Evolutionary conservation across 306 rosid species (phyloP).

Genomic region (Lablab purpureus): DNA sequence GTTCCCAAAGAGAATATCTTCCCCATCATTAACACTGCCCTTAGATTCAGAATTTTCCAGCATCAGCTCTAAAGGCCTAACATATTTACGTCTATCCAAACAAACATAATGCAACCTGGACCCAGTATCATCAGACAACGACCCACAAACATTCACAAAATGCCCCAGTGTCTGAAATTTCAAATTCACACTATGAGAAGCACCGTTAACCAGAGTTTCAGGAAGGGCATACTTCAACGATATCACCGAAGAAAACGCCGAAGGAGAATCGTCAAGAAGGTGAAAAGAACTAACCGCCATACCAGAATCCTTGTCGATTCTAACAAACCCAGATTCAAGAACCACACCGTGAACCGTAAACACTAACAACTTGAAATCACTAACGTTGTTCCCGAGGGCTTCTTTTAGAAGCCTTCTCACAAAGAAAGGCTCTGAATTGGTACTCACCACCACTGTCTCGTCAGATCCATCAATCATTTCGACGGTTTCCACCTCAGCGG

Average conservation of each 20-base stretch:
- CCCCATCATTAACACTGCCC: conserved; percentile 27
- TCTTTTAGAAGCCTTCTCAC: conserved; percentile 63
- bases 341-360: conserved; percentile 70
- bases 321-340: conserved; percentile 78
- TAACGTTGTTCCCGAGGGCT: conserved; percentile 50
- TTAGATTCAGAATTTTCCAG: conserved; percentile 50
- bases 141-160: conserved; percentile 68
- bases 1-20: conserved; percentile 26
- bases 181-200: conserved; percentile 51
- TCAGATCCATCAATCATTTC: conserved; percentile 55
- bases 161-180: conserved; percentile 71
- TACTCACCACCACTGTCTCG: conserved; percentile 34
- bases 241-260: conserved; percentile 44
- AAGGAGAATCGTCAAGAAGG: conserved; percentile 56
- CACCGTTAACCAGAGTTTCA: conserved; percentile 53
- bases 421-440: conserved; percentile 54
- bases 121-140: conserved; percentile 53
- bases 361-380: conserved; percentile 57
- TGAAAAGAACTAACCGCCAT: conserved; percentile 36
- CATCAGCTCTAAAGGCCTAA: conserved; percentile 47
- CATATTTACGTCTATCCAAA: conserved; percentile 61
- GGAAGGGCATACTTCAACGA: conserved; percentile 70
- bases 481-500: conserved; percentile 22
- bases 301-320: conserved; percentile 53
- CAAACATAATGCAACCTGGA: conserved; percentile 51